phyloP scores from a whole-genome alignment of 768 basidiomycete species.

The Kwoniella sp. region DNA sequence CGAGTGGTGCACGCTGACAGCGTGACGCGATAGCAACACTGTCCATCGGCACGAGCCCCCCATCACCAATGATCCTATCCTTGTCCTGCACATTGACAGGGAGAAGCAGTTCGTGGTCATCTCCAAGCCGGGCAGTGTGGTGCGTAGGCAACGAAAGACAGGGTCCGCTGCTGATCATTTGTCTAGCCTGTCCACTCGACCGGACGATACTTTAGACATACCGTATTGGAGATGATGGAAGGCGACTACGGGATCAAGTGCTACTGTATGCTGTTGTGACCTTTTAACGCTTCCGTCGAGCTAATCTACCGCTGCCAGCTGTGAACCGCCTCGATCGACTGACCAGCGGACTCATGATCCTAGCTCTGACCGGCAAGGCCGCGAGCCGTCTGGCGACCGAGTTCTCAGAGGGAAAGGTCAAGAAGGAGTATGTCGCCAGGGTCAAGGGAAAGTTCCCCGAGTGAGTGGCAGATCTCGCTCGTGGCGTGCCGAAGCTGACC shows the following conservation, averaged over 20 bases:
- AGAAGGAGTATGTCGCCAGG: constrained; percentile 85
- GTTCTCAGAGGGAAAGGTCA: constrained; percentile 73
- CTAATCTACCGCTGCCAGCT: constrained; percentile 55
- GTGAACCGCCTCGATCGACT: constrained; percentile 90
- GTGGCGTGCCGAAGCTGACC: not conserved
- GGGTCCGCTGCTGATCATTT: not conserved
- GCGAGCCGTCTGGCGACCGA: constrained; percentile 71
- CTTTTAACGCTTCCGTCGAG: not conserved
- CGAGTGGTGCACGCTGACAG: no score
- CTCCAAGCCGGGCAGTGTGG: constrained; percentile 94
- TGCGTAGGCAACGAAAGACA: no score
- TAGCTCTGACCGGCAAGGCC: constrained; percentile 67
- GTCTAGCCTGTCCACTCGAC: constrained; percentile 82
- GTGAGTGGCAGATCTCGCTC: constrained; percentile 55
- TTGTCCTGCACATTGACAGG: constrained; percentile 70
- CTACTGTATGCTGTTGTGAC: constrained; percentile 61
- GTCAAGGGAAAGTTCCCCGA: constrained; percentile 78
- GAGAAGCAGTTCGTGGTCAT: constrained; percentile 83
- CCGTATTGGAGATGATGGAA: constrained; percentile 77
- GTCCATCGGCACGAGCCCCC: constrained; percentile 98
- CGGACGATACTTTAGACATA: constrained; percentile 84
- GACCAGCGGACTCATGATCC: constrained; percentile 91
- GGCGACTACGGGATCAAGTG: constrained; percentile 78
- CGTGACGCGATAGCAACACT: constrained; percentile 63
- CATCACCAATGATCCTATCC: constrained; percentile 75